Percentiles rank a stretch among this genome's conserved stretches.
Conservation (phyloP, 2,329 filamentous ascomycete species). For the Hymenoscyphus fructigenus region DNA sequence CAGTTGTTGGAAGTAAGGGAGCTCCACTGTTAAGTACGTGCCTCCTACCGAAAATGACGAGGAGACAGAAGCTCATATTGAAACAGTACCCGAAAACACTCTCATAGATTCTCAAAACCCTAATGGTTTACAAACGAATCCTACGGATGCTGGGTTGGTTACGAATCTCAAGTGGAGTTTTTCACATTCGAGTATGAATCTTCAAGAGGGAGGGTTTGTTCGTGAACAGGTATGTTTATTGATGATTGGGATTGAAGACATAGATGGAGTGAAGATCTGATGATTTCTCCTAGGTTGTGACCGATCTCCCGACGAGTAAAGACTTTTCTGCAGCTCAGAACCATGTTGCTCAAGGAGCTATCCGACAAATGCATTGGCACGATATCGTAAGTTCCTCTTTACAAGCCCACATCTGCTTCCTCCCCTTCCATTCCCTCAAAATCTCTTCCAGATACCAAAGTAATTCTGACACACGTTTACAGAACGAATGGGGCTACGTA, state of each 20-base stretch:
- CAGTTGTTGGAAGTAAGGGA: slow-evolving; percentile 11
- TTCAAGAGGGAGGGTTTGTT: slow-evolving; percentile 9
- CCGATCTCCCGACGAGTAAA: slow-evolving; percentile 9
- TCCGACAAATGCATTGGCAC: slow-evolving; percentile 16
- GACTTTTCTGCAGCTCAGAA: slow-evolving; percentile 14
- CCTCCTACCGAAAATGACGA: background rate
- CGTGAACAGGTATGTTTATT: slow-evolving; percentile 3
- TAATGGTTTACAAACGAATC: background rate
- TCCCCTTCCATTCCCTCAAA: too few relatives aligned
- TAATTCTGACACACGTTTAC: background rate
- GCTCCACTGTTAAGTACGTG: slow-evolving; percentile 4
- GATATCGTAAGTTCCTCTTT: slow-evolving; percentile 5
- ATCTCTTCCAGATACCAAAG: background rate
- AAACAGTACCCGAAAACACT: slow-evolving; percentile 5
- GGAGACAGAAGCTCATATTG: background rate
- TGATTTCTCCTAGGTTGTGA: slow-evolving; percentile 7
- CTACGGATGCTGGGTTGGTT: slow-evolving; percentile 8
- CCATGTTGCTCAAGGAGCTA: slow-evolving; percentile 11
- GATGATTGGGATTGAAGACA: too few relatives aligned
- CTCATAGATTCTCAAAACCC: slow-evolving; percentile 4
- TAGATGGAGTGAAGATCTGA: background rate
- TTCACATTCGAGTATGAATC: slow-evolving; percentile 7
- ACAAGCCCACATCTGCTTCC: background rate
- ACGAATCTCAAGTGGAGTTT: slow-evolving; percentile 13
- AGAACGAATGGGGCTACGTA: slow-evolving; percentile 14